phyloP scores from a whole-genome alignment of 768 basidiomycete genomes.

The Lactarius trivialis region DNA sequence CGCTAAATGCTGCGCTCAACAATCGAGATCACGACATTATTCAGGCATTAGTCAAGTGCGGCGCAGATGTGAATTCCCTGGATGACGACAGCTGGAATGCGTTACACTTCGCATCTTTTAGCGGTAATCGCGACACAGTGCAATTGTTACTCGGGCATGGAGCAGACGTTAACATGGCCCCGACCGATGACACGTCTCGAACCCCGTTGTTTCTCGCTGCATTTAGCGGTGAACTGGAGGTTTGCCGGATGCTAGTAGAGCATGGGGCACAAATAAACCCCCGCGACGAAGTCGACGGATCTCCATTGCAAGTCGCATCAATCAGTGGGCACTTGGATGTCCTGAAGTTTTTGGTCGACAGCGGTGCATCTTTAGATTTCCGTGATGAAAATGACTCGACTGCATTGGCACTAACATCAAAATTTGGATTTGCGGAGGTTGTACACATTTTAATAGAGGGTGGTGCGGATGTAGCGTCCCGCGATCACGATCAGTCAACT shows the following conservation, averaged over 20 bases:
- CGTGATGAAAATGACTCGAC: too few relatives aligned
- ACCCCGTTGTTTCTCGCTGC: neutral
- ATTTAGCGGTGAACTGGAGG: neutral
- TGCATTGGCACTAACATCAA: too few relatives aligned
- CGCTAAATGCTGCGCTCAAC: neutral
- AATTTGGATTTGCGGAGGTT: neutral
- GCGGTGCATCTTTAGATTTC: too few relatives aligned
- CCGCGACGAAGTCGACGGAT: too few relatives aligned
- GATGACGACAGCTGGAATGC: neutral
- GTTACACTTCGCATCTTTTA: neutral
- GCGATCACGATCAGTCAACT: neutral
- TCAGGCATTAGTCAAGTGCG: neutral
- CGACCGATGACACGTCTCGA: neutral
- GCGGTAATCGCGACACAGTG: neutral
- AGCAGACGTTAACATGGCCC: neutral
- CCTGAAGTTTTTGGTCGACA: too few relatives aligned
- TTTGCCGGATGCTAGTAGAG: too few relatives aligned
- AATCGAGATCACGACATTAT: neutral
- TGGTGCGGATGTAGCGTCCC: neutral
- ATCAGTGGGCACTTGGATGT: too few relatives aligned
- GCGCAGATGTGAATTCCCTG: neutral
- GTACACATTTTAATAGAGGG: neutral
- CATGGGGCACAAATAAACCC: too few relatives aligned
- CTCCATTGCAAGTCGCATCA: too few relatives aligned
- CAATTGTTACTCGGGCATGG: neutral